Percentiles rank a stretch among this genome's conserved stretches.
Conservation (phyloP, 1,284 basidiomycete genomes). For the Melampsora abietis-canadensis region DNA sequence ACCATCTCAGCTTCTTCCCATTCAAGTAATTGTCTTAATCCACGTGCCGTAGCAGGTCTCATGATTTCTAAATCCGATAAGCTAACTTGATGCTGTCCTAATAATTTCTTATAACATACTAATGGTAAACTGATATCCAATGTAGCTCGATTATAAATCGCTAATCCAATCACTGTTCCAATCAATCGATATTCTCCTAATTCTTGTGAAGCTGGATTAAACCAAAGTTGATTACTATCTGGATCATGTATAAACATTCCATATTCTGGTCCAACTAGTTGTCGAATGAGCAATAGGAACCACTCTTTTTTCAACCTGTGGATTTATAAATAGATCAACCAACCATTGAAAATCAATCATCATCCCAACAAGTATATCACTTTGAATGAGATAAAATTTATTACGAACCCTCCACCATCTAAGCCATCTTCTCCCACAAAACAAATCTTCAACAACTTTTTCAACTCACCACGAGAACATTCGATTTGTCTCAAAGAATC, state of each 20-base stretch:
- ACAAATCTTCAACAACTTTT: constrained; percentile 47
- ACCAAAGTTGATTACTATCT: constrained; percentile 47
- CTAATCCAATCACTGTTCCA: constrained; percentile 48
- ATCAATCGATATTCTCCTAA: constrained; percentile 49
- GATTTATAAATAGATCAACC: not conserved
- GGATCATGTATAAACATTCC: constrained; percentile 49
- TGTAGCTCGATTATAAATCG: constrained; percentile 48
- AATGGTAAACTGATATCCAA: constrained; percentile 49
- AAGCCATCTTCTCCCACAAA: constrained; percentile 50
- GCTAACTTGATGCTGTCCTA: constrained; percentile 40
- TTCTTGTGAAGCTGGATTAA: constrained; percentile 49
- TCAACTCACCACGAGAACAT: constrained; percentile 43
- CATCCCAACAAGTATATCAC: not conserved
- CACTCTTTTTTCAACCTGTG: constrained; percentile 49
- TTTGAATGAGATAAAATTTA: not conserved
- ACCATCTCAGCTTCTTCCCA: constrained; percentile 44
- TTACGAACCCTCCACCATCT: constrained; percentile 45
- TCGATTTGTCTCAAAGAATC: constrained; percentile 48
- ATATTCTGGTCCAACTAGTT: constrained; percentile 47
- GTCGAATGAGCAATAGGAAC: constrained; percentile 49
- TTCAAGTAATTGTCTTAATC: constrained; percentile 46
- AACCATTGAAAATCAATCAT: not conserved
- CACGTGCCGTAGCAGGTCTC: constrained; percentile 46
- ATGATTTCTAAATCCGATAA: constrained; percentile 47
- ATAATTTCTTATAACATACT: constrained; percentile 49